Evolutionary conservation across 2,329 filamentous ascomycete genomes (phyloP), one percentile per base, ranked within the genome.

Genomic region (Neocatenulostroma microsporum): DNA sequence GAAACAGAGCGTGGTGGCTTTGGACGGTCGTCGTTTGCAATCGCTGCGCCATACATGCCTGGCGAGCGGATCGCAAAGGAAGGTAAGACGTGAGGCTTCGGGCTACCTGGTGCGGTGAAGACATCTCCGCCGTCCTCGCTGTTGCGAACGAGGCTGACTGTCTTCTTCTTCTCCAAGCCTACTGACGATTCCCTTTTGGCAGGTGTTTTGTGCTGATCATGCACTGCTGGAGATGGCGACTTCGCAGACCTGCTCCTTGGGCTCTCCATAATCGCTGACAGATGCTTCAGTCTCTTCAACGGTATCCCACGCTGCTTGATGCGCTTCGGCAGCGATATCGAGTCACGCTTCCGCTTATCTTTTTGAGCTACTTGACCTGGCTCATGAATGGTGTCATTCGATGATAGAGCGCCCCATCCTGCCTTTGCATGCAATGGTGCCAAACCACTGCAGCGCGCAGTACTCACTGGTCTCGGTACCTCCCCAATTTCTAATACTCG

Each of bases 331-430:
- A 54, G 24, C 9, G 44, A 46, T 5, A 50, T 34, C 3, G 48
- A 45, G 5, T 38, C 25, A 23, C 51, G 45, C 40, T 53, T 51
- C 19, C 44, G 41, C 37, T 45, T 44, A 14, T 32, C 33, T 14
- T 33, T 29, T 12, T 34, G 28, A 3, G 27, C 28, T 6, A 38
- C 31, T 7, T 30, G 32, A 10, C 50, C 27, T n/a, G 45, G 37
- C 31, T 44, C 43, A 26, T 52, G 36, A 17, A 60, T 35, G n/a
- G 48, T 46, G 25, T 67, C 63, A n/a, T 56, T 52, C 1, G 64
- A 68, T 9, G 53, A 52, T 8, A 68, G 46, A 31, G 61, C 48
- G 12, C 55, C 62, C 64, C 64, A 69, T 24, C 61, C 62, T 11
- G 54, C 55, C 28, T 54, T 55, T 2, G 52, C 45, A 29, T 59